phyloP scores from a whole-genome alignment of 2,329 filamentous ascomycete genomes.

The Celoporthe dispersa region DNA sequence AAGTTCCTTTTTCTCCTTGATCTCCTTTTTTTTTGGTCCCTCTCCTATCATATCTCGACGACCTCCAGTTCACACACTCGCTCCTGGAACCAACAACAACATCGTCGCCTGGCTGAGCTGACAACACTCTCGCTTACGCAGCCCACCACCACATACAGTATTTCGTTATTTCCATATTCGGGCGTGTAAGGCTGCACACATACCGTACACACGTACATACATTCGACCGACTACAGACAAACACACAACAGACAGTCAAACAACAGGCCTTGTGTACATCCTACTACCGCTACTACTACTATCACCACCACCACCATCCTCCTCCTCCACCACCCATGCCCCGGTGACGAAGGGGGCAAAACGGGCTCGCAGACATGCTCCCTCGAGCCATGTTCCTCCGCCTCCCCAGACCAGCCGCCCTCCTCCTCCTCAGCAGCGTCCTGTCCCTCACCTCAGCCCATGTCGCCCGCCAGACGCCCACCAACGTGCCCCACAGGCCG shows the following conservation, averaged over 20 bases:
- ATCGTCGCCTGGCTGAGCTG: not conserved
- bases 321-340: not conserved
- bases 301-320: not conserved
- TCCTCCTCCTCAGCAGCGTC: slow-evolving; percentile 37
- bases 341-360: slow-evolving; percentile 15
- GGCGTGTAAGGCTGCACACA: not conserved
- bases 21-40: not conserved
- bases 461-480: slow-evolving; percentile 34
- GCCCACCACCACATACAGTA: not conserved
- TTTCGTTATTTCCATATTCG: not conserved
- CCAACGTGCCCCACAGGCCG: slow-evolving; percentile 36
- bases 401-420: slow-evolving; percentile 38
- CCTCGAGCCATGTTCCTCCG: slow-evolving; percentile 35
- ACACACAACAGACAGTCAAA: not conserved
- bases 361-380: slow-evolving; percentile 18
- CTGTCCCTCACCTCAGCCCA: slow-evolving; percentile 36
- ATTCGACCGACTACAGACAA: not conserved
- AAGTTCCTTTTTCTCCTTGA: not conserved
- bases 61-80: not conserved
- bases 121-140: not conserved
- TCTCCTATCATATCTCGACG: not conserved
- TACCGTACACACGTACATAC: not conserved
- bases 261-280: not conserved
- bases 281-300: not conserved
- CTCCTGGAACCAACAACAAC: not conserved